Conservation (phyloP, 257 asterid species). For the Phtheirospermum japonicum region DNA sequence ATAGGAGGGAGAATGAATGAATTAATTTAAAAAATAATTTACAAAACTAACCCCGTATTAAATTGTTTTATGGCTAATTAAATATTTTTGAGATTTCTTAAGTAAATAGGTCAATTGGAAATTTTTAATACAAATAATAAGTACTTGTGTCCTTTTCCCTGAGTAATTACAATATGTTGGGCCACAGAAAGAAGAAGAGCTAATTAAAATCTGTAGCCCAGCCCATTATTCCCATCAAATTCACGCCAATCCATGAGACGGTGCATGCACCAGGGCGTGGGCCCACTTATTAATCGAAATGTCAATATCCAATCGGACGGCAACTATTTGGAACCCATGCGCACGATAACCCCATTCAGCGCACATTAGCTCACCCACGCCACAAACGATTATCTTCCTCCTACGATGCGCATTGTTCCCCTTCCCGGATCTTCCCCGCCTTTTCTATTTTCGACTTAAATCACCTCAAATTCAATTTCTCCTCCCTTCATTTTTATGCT, state of each 20-base stretch:
- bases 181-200: background rate
- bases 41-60: too few species aligned
- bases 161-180: background rate
- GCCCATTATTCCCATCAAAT: background rate
- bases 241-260: too few species aligned
- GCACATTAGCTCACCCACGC: constrained; percentile 38
- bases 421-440: constrained; percentile 37
- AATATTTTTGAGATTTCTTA: too few species aligned
- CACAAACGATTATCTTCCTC: constrained; percentile 33
- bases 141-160: too few species aligned
- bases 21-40: too few species aligned
- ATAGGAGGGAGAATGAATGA: too few species aligned
- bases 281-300: background rate
- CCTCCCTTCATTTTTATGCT: constrained; percentile 1
- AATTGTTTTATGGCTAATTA: too few species aligned
- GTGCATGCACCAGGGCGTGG: too few species aligned
- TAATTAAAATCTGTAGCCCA: background rate
- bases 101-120: too few species aligned
- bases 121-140: too few species aligned
- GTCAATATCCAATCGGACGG: constrained; percentile 31
- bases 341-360: constrained; percentile 36
- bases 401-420: constrained; percentile 34
- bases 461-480: constrained; percentile 16
- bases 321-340: constrained; percentile 24
- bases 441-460: constrained; percentile 13